Evolutionary conservation across 2,329 filamentous ascomycete genomes (phyloP).

Genomic region (Alternaria brassicicola): DNA sequence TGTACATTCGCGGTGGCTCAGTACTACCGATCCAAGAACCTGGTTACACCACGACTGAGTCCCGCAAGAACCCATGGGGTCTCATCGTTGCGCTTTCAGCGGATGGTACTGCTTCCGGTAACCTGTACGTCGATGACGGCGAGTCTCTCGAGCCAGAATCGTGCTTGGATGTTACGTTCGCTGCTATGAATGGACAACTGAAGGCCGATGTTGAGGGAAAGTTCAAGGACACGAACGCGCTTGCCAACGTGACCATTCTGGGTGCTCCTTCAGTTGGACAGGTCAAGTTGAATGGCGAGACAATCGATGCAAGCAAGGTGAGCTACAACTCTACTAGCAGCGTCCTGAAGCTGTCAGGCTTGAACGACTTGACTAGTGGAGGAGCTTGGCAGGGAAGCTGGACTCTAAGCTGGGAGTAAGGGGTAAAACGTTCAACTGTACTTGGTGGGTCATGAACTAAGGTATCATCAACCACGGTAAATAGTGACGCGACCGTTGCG

Average conservation of each 20-base stretch:
- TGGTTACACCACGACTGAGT: slow-evolving; percentile 68
- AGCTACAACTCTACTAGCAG: slow-evolving; percentile 56
- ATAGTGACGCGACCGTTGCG: background rate
- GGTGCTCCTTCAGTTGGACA: slow-evolving; percentile 57
- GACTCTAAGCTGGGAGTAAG: slow-evolving; percentile 62
- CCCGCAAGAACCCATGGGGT: slow-evolving; percentile 69
- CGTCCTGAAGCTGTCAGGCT: slow-evolving; percentile 58
- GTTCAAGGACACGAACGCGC: slow-evolving; percentile 62
- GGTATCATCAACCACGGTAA: background rate
- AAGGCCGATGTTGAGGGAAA: slow-evolving; percentile 57
- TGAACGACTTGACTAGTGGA: slow-evolving; percentile 56
- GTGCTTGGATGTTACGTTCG: slow-evolving; percentile 62
- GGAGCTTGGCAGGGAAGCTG: slow-evolving; percentile 67
- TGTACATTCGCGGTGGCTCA: slow-evolving; percentile 71
- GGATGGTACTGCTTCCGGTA: slow-evolving; percentile 63
- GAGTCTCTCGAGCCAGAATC: slow-evolving; percentile 65
- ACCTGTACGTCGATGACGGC: slow-evolving; percentile 76
- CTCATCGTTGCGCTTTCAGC: slow-evolving; percentile 66
- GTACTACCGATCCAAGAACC: slow-evolving; percentile 72
- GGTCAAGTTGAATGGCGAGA: slow-evolving; percentile 56
- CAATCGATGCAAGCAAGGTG: slow-evolving; percentile 54
- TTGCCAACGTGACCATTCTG: slow-evolving; percentile 68
- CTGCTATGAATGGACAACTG: slow-evolving; percentile 53
- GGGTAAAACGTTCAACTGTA: background rate
- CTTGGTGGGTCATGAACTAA: background rate